Evolutionary conservation across 345 rosid species (phyloP).

Genomic region (Linum usitatissimum): DNA sequence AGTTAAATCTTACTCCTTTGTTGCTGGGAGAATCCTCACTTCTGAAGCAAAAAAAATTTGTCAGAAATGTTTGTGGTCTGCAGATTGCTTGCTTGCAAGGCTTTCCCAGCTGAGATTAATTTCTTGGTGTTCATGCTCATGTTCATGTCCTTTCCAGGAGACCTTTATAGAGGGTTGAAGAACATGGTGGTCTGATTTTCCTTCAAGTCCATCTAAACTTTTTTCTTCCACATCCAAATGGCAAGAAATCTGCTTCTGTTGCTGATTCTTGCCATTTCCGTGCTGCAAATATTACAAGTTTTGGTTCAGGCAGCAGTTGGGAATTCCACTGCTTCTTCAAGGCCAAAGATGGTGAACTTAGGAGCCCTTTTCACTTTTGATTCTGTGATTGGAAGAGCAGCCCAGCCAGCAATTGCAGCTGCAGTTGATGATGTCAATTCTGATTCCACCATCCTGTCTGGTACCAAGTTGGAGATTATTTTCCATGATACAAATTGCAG

Average conservation of each 20-base stretch:
- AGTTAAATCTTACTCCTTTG: neutral
- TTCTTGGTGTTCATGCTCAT: conserved; percentile 7
- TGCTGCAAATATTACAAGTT: conserved; percentile 20
- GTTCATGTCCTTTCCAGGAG: neutral
- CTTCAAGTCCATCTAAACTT: neutral
- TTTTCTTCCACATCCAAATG: neutral
- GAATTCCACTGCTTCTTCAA: conserved; percentile 28
- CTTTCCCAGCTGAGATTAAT: neutral
- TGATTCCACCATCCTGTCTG: conserved; percentile 44
- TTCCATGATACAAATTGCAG: conserved; percentile 68
- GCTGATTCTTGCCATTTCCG: conserved; percentile 25
- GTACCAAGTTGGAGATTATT: conserved; percentile 35
- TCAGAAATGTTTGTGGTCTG: neutral
- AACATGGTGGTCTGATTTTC: neutral
- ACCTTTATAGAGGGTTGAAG: neutral
- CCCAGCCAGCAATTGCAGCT: conserved; percentile 41
- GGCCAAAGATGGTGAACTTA: conserved; percentile 40
- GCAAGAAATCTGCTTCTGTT: conserved; percentile 20
- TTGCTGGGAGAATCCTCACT: neutral
- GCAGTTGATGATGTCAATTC: conserved; percentile 66
- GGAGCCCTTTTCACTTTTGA: conserved; percentile 63
- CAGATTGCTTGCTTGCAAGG: neutral
- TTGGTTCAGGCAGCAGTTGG: conserved; percentile 32
- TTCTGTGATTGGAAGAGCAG: conserved; percentile 76
- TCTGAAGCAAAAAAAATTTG: neutral